phyloP scores from a whole-genome alignment of 2,329 filamentous ascomycete species.

The Madurella fahalii region DNA sequence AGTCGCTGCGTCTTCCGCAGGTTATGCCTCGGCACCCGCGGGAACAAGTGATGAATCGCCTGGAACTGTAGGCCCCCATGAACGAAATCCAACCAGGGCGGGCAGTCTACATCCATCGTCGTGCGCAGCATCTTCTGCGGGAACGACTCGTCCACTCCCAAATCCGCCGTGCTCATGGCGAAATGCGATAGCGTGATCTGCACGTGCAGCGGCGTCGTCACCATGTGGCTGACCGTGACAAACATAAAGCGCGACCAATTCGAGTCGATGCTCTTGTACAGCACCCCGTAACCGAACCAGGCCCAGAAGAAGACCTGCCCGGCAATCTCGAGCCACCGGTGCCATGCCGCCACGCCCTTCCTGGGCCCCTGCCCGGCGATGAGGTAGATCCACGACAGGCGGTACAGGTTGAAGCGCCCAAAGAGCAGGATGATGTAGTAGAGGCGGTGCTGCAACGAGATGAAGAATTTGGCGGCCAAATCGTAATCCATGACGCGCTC shows the following conservation, averaged over 20 bases:
- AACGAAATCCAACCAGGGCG: conserved; percentile 82
- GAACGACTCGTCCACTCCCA: conserved; percentile 81
- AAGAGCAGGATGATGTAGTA: conserved; percentile 80
- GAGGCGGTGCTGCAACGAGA: conserved; percentile 72
- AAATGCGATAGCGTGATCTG: conserved; percentile 93
- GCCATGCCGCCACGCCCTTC: conserved; percentile 77
- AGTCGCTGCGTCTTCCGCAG: conserved; percentile 69
- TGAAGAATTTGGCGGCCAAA: conserved; percentile 61
- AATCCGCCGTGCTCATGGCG: conserved; percentile 85
- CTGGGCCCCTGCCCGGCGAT: conserved; percentile 65
- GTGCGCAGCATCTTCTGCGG: conserved; percentile 87
- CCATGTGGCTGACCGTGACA: conserved; percentile 74
- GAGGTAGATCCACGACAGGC: conserved; percentile 74
- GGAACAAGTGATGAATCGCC: conserved; percentile 81
- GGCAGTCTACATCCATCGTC: conserved; percentile 90
- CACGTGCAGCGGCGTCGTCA: conserved; percentile 77
- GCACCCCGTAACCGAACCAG: conserved; percentile 78
- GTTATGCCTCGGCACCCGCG: conserved; percentile 80
- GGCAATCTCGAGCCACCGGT: conserved; percentile 71
- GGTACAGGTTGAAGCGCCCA: conserved; percentile 83
- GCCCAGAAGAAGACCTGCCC: conserved; percentile 80
- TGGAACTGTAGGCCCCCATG: conserved; percentile 89
- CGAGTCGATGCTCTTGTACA: conserved; percentile 69
- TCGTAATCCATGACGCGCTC: conserved; percentile 77
- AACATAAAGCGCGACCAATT: conserved; percentile 67